Evolutionary conservation across 1,284 basidiomycete genomes (phyloP), one percentile per base, ranked within the genome.

Genomic region (Sporisorium graminicola): DNA sequence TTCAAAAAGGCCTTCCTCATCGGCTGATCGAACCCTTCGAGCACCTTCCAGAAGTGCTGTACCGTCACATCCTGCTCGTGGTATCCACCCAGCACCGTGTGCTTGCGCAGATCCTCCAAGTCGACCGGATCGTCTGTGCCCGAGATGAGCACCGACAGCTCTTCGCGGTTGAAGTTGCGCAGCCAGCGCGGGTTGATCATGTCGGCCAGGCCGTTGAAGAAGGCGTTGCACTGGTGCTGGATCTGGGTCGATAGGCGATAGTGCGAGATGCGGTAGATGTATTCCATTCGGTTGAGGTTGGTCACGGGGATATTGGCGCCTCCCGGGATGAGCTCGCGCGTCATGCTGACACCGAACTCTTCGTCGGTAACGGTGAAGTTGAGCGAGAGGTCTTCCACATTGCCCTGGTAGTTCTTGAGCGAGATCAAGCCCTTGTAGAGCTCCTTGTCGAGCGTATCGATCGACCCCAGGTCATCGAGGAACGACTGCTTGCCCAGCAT

Each of bases 211-310:
- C 84, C 84, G 6, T 81, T 77, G 77, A 89, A 88, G 82, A 89
- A 89, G 0, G 88, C 94, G 53, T 91, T 89, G 81, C 92, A 94
- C 87, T 99, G 96, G 62, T 74, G 72, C 42, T 78, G 78, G 51
- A 99, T 96, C 87, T 98, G 95, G 78, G 90, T 91, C 83, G 91
- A 94, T 27, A 99, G 89, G 54, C 92, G 92, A 86, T 95, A 95
- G 86, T 95, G 92, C 61, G 94, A 93, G 26, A 98, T 90, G 16
- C 94, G 89, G 81, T 93, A 92, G 77, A 99, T 98, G 86, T 98
- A 88, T 60, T 92, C 91, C 62, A 97, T 89, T 47, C 93, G 87
- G 82, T 99, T 99, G 78, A 95, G 93, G 51, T 90, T 90, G 13
- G 95, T 97, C 20, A 99, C 95, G 0, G 94, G 88, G 24, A 94